These are phyloP conservation scores for Alternaria atra DNA, from an alignment of 2,329 filamentous ascomycete genomes.

Conservation along the genomic window DNA sequence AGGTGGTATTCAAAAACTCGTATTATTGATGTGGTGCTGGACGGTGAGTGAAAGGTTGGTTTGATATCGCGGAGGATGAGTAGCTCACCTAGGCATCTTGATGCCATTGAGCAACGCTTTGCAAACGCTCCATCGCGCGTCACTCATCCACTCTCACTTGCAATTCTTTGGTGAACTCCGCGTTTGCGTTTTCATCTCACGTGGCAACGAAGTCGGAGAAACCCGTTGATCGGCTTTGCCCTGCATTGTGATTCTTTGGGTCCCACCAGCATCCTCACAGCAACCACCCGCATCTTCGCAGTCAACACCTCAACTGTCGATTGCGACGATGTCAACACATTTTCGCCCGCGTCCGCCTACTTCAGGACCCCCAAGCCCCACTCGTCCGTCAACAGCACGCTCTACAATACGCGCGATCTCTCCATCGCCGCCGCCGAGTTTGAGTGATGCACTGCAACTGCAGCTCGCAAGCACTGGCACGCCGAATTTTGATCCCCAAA, in stretches of 20 bases:
- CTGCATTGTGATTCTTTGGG: neutral
- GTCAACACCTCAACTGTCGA: neutral
- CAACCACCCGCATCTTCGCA: neutral
- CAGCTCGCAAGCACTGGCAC: slow-evolving; percentile 12
- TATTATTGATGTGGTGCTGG: neutral
- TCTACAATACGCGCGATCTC: slow-evolving; percentile 42
- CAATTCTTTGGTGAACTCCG: neutral
- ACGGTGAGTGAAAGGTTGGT: neutral
- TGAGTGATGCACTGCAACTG: slow-evolving; percentile 11
- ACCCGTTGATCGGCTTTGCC: slow-evolving; percentile 2
- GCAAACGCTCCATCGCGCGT: neutral
- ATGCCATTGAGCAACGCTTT: neutral
- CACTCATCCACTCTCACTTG: neutral
- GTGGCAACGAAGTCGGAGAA: neutral
- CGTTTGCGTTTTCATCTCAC: neutral
- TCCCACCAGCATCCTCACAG: neutral
- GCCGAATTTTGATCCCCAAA: neutral
- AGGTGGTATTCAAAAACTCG: neutral
- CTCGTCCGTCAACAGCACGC: slow-evolving; percentile 29
- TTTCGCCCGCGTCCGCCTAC: slow-evolving; percentile 17
- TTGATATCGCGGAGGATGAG: neutral
- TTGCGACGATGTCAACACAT: slow-evolving; percentile 10
- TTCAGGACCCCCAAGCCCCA: slow-evolving; percentile 25
- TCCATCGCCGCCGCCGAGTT: slow-evolving; percentile 34
- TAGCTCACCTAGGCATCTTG: neutral